Base-by-base conservation (phyloP, 2,329 filamentous ascomycete species). In the Botrytis galanthina region DNA sequence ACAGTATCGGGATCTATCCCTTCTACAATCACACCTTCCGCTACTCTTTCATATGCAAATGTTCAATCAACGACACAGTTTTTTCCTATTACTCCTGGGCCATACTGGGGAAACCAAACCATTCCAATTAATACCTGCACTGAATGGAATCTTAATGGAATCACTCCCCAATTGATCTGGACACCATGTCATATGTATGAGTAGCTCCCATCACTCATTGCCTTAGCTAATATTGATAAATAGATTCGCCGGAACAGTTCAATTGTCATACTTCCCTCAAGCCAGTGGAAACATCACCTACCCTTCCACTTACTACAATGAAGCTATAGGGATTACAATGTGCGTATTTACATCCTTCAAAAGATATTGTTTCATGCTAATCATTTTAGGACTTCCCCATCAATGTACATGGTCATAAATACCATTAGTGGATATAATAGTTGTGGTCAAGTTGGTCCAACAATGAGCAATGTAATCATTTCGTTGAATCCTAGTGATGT, bases 321-420 rank as follows among this genome's bases (percentile, higher is more conserved):
- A 69, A 29, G 72, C 46, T 4, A 70, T 75, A 35, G 66, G 46
- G 3, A 57, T 76, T 16, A 76, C 73, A 18, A 74, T 77, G 75
- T 77, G 51, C 67, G 74, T 69, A 7, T 48, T 63, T 54, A 35
- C 26, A 4, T 59, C 16, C 48, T 39, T 39, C 9, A 29, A 18
- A 44, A 18, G 18, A 1, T 42, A 9, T 35, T 8, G 8, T 14
- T 64, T 42, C 8, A 60, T 22, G 26, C 48, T 71, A 59, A 61
- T 29, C 1, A 35, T 2, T 20, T 72, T 67, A 83, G 82, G 74
- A 82, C 81, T n/a, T 83, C 80, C 1, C 82, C 82, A 5, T 83
- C 82, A 10, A 81, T 83, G 48, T 84, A 84, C 76, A 78, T 83
- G 75, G 70, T 82, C 32, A 80, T 84, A 72, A 80, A 81, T 29